Conservation (phyloP, 2,329 filamentous ascomycete genomes). For the Fusarium buharicum region DNA sequence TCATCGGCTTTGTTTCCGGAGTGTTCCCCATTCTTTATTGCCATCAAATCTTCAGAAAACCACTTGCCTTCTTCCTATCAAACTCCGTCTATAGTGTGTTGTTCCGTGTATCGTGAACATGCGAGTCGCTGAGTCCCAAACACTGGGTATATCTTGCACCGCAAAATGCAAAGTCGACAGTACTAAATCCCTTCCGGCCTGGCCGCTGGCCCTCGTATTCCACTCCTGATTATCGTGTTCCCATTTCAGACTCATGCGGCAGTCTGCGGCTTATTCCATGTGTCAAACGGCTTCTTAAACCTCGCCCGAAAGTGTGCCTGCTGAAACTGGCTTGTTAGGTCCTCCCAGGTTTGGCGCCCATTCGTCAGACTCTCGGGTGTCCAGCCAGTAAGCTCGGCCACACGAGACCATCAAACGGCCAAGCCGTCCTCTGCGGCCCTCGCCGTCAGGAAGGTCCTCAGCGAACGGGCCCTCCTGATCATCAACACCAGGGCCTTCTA, state of each 20-base stretch:
- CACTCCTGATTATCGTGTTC: slow-evolving; percentile 6
- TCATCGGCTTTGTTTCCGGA: slow-evolving; percentile 31
- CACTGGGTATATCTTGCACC: slow-evolving; percentile 14
- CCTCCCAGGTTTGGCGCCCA: slow-evolving; percentile 71
- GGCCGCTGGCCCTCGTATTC: slow-evolving; percentile 16
- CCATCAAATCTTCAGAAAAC: slow-evolving; percentile 9
- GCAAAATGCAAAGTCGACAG: slow-evolving; percentile 12
- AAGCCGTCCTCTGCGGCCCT: slow-evolving; percentile 81
- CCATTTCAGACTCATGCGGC: slow-evolving; percentile 3
- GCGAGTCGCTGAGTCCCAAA: slow-evolving; percentile 14
- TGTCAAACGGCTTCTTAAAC: slow-evolving; percentile 41
- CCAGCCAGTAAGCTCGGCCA: slow-evolving; percentile 84
- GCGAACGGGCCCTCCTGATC: slow-evolving; percentile 74
- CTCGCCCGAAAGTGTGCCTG: slow-evolving; percentile 51
- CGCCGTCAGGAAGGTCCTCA: slow-evolving; percentile 74
- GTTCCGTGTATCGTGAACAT: slow-evolving; percentile 24
- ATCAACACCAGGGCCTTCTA: slow-evolving; percentile 60
- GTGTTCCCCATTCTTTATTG: slow-evolving; percentile 26
- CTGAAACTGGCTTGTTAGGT: slow-evolving; percentile 64
- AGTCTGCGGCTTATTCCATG: slow-evolving; percentile 16
- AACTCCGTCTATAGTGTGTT: slow-evolving; percentile 34
- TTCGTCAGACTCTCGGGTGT: slow-evolving; percentile 70
- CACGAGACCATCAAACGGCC: slow-evolving; percentile 82
- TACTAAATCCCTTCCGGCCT: slow-evolving; percentile 13
- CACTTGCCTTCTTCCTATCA: slow-evolving; percentile 14